A percentile compares a stretch with the other conserved stretches of the same genome.
Evolutionary conservation across 257 asterid genomes (phyloP).

Genomic region (Solanum bulbocastanum): DNA sequence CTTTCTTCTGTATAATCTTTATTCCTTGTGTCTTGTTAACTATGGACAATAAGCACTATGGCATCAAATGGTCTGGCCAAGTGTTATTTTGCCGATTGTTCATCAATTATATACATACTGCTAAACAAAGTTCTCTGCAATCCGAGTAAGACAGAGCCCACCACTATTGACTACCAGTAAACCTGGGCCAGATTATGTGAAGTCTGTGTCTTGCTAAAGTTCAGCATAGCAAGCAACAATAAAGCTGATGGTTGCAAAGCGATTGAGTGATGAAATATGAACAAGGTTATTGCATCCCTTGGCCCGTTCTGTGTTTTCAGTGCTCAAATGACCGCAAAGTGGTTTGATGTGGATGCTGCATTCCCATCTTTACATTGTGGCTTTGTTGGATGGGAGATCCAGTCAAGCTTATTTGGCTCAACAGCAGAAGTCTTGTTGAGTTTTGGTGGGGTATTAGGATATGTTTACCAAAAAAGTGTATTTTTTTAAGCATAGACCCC

Average conservation of each 20-base stretch:
- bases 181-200: background rate
- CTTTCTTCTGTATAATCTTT: background rate
- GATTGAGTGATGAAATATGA: background rate
- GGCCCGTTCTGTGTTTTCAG: background rate
- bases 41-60: background rate
- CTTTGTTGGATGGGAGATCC: constrained; percentile 12
- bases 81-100: background rate
- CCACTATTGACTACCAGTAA: background rate
- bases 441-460: constrained; percentile 33
- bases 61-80: background rate
- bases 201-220: background rate
- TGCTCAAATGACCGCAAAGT: background rate
- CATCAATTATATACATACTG: background rate
- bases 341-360: background rate
- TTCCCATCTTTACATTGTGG: background rate
- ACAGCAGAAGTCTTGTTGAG: constrained; percentile 23
- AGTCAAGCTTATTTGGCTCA: constrained; percentile 1
- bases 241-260: background rate
- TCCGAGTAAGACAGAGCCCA: background rate
- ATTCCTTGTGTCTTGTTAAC: background rate
- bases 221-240: background rate
- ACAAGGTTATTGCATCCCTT: background rate
- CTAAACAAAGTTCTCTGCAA: background rate
- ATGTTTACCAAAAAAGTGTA: constrained; percentile 21
- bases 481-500: constrained; percentile 37